phyloP scores from a whole-genome alignment of 1,284 basidiomycete genomes.

The Ceratobasidium papillatum region DNA sequence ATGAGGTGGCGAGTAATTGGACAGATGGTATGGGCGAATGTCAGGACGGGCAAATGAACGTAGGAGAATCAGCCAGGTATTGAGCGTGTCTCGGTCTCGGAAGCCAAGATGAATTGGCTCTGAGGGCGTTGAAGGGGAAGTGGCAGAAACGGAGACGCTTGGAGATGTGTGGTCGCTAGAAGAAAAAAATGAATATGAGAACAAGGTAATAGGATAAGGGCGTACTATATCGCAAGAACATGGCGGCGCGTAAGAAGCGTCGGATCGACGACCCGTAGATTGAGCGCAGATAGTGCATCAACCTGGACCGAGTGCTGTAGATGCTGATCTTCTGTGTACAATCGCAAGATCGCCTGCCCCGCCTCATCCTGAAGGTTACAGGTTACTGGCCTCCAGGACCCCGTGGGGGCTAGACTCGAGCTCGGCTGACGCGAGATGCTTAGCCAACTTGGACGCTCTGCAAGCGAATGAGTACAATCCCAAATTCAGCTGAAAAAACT shows the following conservation, averaged over 20 bases:
- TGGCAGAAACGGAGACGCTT: background rate
- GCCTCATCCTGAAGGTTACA: slow-evolving; percentile 75
- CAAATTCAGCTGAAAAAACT: slow-evolving; percentile 41
- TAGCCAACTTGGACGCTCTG: slow-evolving; percentile 79
- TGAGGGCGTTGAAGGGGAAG: background rate
- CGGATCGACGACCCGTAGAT: slow-evolving; percentile 72
- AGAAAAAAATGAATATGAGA: background rate
- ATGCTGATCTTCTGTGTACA: slow-evolving; percentile 75
- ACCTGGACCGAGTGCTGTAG: slow-evolving; percentile 75
- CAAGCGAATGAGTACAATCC: slow-evolving; percentile 32
- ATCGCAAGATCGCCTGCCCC: slow-evolving; percentile 52
- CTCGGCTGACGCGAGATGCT: slow-evolving; percentile 60
- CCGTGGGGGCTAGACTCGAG: slow-evolving; percentile 51
- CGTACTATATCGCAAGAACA: slow-evolving; percentile 71
- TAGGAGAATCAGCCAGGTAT: slow-evolving; percentile 76
- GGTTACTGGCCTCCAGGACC: slow-evolving; percentile 73
- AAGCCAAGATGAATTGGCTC: slow-evolving; percentile 74
- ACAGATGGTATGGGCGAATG: slow-evolving; percentile 57
- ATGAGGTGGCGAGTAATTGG: background rate
- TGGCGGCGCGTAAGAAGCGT: slow-evolving; percentile 76
- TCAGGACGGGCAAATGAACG: slow-evolving; percentile 80
- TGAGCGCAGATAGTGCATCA: slow-evolving; percentile 74
- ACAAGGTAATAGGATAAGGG: slow-evolving; percentile 19
- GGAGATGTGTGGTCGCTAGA: slow-evolving; percentile 8
- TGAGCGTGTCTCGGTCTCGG: slow-evolving; percentile 63